Percentiles rank a stretch among this genome's conserved stretches.
Conservation (phyloP, 495 filamentous ascomycete genomes). For the Clohesyomyces aquaticus region DNA sequence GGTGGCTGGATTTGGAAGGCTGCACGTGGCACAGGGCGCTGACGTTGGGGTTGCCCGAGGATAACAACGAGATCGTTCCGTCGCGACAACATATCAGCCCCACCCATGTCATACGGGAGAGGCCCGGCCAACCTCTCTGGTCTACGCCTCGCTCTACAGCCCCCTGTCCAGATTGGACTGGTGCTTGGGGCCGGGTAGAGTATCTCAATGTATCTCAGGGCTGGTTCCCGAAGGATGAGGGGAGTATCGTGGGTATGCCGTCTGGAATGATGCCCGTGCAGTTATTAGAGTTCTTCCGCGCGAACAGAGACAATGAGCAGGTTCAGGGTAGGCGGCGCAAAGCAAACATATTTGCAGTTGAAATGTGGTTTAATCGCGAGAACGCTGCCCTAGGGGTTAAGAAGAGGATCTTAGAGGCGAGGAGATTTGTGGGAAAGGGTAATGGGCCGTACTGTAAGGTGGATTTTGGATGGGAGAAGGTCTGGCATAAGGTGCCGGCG, state of each 20-base stretch:
- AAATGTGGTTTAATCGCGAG: constrained; percentile 39
- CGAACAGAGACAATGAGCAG: constrained; percentile 6
- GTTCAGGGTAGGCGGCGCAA: background rate
- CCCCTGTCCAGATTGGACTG: constrained; percentile 56
- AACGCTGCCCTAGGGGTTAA: constrained; percentile 28
- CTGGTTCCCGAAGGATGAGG: constrained; percentile 46
- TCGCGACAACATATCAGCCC: background rate
- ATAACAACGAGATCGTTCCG: no score
- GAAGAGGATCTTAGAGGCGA: constrained; percentile 26
- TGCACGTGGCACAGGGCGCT: constrained; percentile 76
- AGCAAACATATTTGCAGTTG: background rate
- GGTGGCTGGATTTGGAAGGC: constrained; percentile 80
- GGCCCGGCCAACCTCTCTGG: no score
- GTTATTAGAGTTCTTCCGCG: constrained; percentile 31
- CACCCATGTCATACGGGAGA: no score
- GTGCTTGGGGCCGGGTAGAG: constrained; percentile 55
- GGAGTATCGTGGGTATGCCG: constrained; percentile 24
- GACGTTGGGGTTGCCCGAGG: constrained; percentile 43
- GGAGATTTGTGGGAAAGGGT: constrained; percentile 12
- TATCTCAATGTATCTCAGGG: constrained; percentile 57
- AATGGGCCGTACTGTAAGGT: constrained; percentile 19
- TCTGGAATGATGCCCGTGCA: constrained; percentile 21
- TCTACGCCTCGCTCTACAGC: no score
- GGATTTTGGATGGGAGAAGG: constrained; percentile 35
- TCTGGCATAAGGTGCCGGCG: background rate